Base-by-base conservation (phyloP, 495 filamentous ascomycete genomes). In the Cetradonia linearis region DNA sequence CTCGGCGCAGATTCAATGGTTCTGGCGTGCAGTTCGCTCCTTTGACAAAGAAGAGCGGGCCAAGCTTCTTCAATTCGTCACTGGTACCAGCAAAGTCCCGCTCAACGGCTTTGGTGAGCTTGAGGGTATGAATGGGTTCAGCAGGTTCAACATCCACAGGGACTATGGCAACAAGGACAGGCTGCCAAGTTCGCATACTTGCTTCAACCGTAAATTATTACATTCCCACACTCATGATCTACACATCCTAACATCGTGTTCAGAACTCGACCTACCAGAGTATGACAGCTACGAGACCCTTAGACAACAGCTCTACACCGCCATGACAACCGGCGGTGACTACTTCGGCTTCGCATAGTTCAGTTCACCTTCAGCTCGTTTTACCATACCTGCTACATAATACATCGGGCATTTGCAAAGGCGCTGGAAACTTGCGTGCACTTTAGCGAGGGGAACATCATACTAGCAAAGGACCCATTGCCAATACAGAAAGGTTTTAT, bases 41-140 rank as follows among this genome's bases (percentile, higher is more conserved):
- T 99, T 95, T 67, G 93, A 99, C 77, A 97, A 97, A 76, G 93
- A 99, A 77, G 93, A 97, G 73, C 89, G 89, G 59, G 93, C 93
- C 62, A 97, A 97, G 71, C 81, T 99, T 44, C 81, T 99, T 7
- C 93, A 99, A 69, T 99, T 99, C 72, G 93, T 97, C 62, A 99
- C 93, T 0, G 93, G 93, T 66, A 99, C 93, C 14, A 93, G 88
- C 74, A 99, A 99, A 76, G 93, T 99, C 28, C 93, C 93, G 47
- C 84, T 99, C 49, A 99, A 99, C 67, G 93, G 93, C 30, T 99
- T 99, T 80, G 96, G 93, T 74, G 92, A 99, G 72, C 83, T 99
- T 27, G 93, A 99, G 74, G 93, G 93, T 63, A 99, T 99, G 93
- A 97, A 99, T 70, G 93, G 93, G 48, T 86, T 99, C 74, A 94